These are phyloP conservation scores for Hirsutella thompsonii DNA, from an alignment of 2,329 filamentous ascomycete species.

Conservation along the genomic window DNA sequence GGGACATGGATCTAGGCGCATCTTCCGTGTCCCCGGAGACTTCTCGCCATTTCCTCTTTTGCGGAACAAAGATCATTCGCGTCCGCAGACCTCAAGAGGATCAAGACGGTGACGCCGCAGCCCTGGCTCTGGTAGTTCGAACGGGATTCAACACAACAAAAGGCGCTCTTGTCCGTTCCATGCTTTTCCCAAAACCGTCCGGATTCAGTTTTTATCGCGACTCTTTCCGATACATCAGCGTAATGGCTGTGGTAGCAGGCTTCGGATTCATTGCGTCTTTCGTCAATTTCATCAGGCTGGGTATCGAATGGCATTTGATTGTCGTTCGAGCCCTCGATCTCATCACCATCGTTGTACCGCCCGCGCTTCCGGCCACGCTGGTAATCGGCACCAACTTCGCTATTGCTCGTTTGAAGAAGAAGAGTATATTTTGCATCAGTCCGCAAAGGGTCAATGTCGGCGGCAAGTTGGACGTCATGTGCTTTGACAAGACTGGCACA, in stretches of 20 bases:
- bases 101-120: conserved; percentile 76
- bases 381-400: conserved; percentile 97
- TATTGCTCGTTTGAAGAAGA: conserved; percentile 69
- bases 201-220: conserved; percentile 98
- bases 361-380: conserved; percentile 83
- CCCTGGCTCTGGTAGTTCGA: conserved; percentile 79
- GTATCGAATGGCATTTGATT: conserved; percentile 78
- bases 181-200: conserved; percentile 96
- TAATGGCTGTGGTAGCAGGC: conserved; percentile 80
- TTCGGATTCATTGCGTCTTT: conserved; percentile 86
- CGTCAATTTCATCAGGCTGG: conserved; percentile 80
- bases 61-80: conserved; percentile 88
- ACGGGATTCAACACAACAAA: conserved; percentile 98
- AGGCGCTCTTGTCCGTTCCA: conserved; percentile 85
- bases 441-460: conserved; percentile 94
- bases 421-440: conserved; percentile 94
- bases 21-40: conserved; percentile 73
- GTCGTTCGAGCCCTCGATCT: conserved; percentile 85
- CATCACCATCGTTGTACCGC: conserved; percentile 95
- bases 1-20: conserved; percentile 62
- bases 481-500: conserved; percentile 98
- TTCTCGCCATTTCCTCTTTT: conserved; percentile 84
- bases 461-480: conserved; percentile 90
- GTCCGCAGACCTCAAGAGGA: conserved; percentile 79
- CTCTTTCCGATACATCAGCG: conserved; percentile 93